These are phyloP conservation scores for Hyphodiscus hymeniophilus DNA, from an alignment of 495 filamentous ascomycete genomes.

Conservation along the genomic window DNA sequence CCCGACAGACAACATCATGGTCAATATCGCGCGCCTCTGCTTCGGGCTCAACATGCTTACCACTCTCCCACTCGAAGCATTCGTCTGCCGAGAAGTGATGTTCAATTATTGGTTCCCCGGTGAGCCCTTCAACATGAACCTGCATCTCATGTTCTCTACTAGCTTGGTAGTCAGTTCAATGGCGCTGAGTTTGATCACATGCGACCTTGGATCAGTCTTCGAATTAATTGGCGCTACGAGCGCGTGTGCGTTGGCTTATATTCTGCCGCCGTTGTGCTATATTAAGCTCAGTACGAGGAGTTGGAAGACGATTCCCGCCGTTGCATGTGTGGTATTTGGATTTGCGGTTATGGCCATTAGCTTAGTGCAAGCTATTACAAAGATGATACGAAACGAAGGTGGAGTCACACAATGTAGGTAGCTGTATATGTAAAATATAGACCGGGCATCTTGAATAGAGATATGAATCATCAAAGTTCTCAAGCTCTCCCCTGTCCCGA, in stretches of 20 bases:
- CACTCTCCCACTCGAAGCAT: conserved; percentile 89
- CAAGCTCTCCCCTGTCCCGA: background rate
- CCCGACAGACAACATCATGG: conserved; percentile 76
- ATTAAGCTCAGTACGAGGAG: conserved; percentile 77
- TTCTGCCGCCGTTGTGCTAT: conserved; percentile 89
- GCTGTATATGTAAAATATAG: background rate
- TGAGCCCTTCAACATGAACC: conserved; percentile 70
- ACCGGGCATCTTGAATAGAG: background rate
- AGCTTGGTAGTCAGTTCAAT: conserved; percentile 72
- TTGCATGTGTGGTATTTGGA: conserved; percentile 51
- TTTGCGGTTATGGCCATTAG: conserved; percentile 77
- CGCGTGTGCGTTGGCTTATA: conserved; percentile 89
- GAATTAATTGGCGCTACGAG: conserved; percentile 93
- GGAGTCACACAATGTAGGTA: conserved; percentile 16
- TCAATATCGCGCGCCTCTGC: conserved; percentile 89
- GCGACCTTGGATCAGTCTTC: conserved; percentile 89
- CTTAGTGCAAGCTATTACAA: conserved; percentile 61
- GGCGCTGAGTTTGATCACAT: conserved; percentile 70
- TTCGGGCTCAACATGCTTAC: conserved; percentile 99
- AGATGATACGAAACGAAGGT: conserved; percentile 39
- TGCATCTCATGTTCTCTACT: conserved; percentile 80
- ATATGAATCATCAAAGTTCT: background rate
- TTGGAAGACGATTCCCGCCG: conserved; percentile 40
- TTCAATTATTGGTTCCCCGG: conserved; percentile 81
- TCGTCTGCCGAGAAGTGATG: conserved; percentile 97